Base-by-base conservation (phyloP, 1,284 basidiomycete genomes). In the Ceratobasidium theobromae region DNA sequence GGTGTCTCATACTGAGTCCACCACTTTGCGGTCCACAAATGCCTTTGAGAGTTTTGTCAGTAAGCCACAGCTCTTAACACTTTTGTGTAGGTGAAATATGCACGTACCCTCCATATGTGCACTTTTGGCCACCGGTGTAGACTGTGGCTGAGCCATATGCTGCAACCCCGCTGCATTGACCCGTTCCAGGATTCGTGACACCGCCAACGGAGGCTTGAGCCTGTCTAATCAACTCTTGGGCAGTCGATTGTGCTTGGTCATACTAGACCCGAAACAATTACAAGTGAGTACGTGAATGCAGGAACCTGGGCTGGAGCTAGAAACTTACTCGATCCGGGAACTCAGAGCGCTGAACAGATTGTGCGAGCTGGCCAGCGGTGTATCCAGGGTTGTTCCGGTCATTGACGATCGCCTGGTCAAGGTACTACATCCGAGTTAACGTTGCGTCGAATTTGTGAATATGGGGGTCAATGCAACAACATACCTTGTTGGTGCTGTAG, bases 261-360 rank as follows among this genome's bases (percentile, higher is more conserved):
- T n/a, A n/a, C n/a, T n/a, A n/a, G n/a, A n/a, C n/a, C n/a, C n/a
- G n/a, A n/a, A n/a, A n/a, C n/a, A n/a, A n/a, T n/a, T n/a, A n/a
- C n/a, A n/a, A n/a, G n/a, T 38, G 43, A 43, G 38, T 18, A 53
- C 62, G 43, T 65, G n/a, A 65, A 38, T 54, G 18, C 16, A 23
- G 21, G 14, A 30, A 8, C 35, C 35, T 8, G 8, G 35, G 35
- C 35, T 38, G 8, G 6, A 38, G 6, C 35, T 6, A 38, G 35
- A 38, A 16, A 38, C 35, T 38, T 38, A 38, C 35, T 6, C 45
- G 45, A 27, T 8, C 6, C 8, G 45, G 45, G 45, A 48, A 53
- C 51, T 28, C 41, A 18, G 16, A 60, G 40, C 18, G n/a, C 25
- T 60, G 57, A 5, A 60, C 57, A 21, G 41, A 48, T 43, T 60